Conservation (phyloP, 208 protist species). For the Jaenimonas drosophilae region DNA sequence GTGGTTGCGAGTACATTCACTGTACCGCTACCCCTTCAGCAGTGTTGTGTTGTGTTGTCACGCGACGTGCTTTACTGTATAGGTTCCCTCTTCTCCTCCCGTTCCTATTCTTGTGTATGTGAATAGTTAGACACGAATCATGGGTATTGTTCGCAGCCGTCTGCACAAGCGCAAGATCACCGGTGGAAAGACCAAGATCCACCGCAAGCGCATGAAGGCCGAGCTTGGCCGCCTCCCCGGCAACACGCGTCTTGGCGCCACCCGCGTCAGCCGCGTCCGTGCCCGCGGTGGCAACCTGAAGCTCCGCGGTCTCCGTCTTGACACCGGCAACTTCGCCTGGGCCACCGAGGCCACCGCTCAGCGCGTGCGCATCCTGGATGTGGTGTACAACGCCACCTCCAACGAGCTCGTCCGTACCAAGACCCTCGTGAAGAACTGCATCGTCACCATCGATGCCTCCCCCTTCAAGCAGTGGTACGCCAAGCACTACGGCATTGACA, state of each 20-base stretch:
- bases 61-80: no score
- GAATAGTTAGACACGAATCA: conserved; percentile 21
- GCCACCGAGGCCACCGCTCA: conserved; percentile 79
- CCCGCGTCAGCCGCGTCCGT: conserved; percentile 93
- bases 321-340: conserved; percentile 99
- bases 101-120: conserved; percentile 1
- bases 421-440: conserved; percentile 98
- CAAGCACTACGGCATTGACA: conserved; percentile 94
- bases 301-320: conserved; percentile 97
- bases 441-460: conserved; percentile 96
- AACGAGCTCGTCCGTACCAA: conserved; percentile 99
- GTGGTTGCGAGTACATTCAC: no score
- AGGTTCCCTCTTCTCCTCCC: not conserved
- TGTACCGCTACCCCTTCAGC: no score
- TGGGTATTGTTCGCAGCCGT: conserved; percentile 96
- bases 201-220: conserved; percentile 95
- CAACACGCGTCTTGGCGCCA: conserved; percentile 94
- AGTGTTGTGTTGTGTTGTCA: no score
- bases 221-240: conserved; percentile 95
- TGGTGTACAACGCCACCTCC: conserved; percentile 99
- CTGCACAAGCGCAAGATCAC: conserved; percentile 98
- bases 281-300: conserved; percentile 98
- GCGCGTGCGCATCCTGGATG: conserved; percentile 95
- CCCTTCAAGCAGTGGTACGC: conserved; percentile 99
- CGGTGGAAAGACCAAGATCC: conserved; percentile 92